These are phyloP conservation scores for Lichtheimia corymbifera DNA, from an alignment of 371 early-diverging fungal genomes.

Conservation along the genomic window DNA sequence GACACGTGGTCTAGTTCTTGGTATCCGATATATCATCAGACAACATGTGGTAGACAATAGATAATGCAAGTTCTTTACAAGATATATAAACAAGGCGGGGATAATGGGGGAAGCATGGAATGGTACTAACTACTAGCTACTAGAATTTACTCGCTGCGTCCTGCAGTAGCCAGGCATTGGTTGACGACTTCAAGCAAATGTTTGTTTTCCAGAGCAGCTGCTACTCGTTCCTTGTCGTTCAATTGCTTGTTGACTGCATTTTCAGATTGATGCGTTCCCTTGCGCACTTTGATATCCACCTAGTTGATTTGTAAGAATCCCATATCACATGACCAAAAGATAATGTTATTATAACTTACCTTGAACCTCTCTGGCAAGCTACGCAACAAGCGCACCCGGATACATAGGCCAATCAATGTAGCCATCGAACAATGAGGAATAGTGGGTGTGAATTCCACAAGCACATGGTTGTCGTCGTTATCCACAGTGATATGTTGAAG, in stretches of 20 bases:
- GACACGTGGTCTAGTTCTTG: too few relatives aligned
- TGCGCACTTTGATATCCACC: conserved; percentile 87
- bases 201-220: conserved; percentile 97
- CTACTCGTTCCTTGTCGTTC: conserved; percentile 99
- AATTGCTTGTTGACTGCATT: conserved; percentile 97
- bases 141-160: conserved; percentile 9
- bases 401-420: conserved; percentile 97
- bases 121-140: too few relatives aligned
- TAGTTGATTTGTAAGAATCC: conserved; percentile 12
- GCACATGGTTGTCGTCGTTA: conserved; percentile 62
- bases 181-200: conserved; percentile 94
- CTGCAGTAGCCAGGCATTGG: conserved; percentile 78
- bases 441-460: conserved; percentile 94
- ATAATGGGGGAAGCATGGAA: too few relatives aligned
- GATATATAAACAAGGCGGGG: too few relatives aligned
- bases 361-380: conserved; percentile 90
- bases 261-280: conserved; percentile 97
- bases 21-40: too few relatives aligned
- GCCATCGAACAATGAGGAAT: conserved; percentile 99
- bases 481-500: conserved; percentile 82
- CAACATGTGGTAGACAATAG: too few relatives aligned
- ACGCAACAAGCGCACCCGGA: conserved; percentile 89
- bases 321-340: not conserved
- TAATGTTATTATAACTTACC: conserved; percentile 37
- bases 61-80: too few relatives aligned